A percentile compares a stretch with the other conserved stretches of the same genome.
These are phyloP conservation scores for Penstemon davidsonii DNA, from an alignment of 257 asterid genomes.

Conservation along the genomic window DNA sequence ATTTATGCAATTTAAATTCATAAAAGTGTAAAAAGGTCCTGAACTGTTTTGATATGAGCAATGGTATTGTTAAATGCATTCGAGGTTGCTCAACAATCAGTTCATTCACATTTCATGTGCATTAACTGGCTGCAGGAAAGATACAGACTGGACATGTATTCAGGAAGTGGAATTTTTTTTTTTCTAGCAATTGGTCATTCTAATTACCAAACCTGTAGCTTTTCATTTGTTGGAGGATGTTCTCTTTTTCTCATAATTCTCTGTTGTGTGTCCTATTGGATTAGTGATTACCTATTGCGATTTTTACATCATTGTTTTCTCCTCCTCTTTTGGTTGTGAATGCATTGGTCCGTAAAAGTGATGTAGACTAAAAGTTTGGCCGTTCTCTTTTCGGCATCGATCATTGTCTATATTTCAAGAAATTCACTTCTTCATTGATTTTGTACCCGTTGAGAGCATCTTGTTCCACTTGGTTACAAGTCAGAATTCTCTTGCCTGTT, in stretches of 20 bases:
- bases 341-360: constrained; percentile 52
- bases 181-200: constrained; percentile 49
- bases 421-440: constrained; percentile 58
- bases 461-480: constrained; percentile 50
- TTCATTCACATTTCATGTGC: constrained; percentile 63
- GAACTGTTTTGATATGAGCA: constrained; percentile 40
- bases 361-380: constrained; percentile 47
- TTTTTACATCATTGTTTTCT: constrained; percentile 43
- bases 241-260: constrained; percentile 42
- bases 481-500: constrained; percentile 66
- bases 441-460: constrained; percentile 61
- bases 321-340: constrained; percentile 48
- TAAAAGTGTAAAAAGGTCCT: constrained; percentile 14
- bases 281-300: constrained; percentile 40
- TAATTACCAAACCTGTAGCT: constrained; percentile 51
- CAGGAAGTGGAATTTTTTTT: constrained; percentile 63
- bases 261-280: constrained; percentile 46
- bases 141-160: constrained; percentile 70
- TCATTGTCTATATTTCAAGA: constrained; percentile 53
- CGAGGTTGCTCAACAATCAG: constrained; percentile 46
- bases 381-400: constrained; percentile 44
- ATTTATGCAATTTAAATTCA: constrained; percentile 21
- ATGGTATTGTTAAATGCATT: constrained; percentile 37
- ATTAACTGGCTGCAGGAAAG: constrained; percentile 90
- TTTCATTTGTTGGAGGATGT: constrained; percentile 42